Evolutionary conservation across 2,329 filamentous ascomycete genomes (phyloP).

Genomic region (Fusarium keratoplasticum): DNA sequence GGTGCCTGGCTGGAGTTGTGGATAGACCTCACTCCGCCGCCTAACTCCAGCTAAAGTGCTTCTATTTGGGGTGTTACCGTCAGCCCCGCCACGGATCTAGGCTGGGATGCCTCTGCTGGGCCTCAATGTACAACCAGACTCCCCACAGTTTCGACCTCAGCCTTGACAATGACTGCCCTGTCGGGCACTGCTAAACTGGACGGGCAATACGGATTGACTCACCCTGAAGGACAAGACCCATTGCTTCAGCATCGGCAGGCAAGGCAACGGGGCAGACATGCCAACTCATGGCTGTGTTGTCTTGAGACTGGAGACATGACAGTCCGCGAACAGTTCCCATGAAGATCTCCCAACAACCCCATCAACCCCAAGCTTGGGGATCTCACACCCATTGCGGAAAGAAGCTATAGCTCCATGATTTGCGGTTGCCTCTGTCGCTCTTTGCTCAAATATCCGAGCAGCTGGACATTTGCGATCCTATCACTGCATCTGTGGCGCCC

Average conservation of each 20-base stretch:
- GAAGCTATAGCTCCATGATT: background rate
- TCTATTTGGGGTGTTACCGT: slow-evolving; percentile 39
- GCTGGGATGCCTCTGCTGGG: slow-evolving; percentile 17
- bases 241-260: slow-evolving; percentile 14
- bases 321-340: background rate
- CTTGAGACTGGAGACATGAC: slow-evolving; percentile 2
- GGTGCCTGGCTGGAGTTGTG: slow-evolving; percentile 22
- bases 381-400: background rate
- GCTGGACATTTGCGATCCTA: slow-evolving; percentile 7
- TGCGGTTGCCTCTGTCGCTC: slow-evolving; percentile 7
- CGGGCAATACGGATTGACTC: slow-evolving; percentile 20
- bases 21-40: slow-evolving; percentile 30
- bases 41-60: slow-evolving; percentile 13
- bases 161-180: slow-evolving; percentile 19
- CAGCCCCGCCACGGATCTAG: slow-evolving; percentile 8
- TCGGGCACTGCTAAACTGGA: slow-evolving; percentile 3
- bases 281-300: slow-evolving; percentile 34
- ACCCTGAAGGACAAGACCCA: slow-evolving; percentile 11
- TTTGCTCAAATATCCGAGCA: slow-evolving; percentile 4
- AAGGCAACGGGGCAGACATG: slow-evolving; percentile 17
- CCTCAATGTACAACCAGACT: slow-evolving; percentile 8
- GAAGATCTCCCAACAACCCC: slow-evolving; percentile 2
- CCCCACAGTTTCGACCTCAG: slow-evolving; percentile 28
- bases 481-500: slow-evolving; percentile 14
- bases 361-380: background rate